Evolutionary conservation across 2,329 filamentous ascomycete genomes (phyloP).

Genomic region (Plenodomus biglobosus): DNA sequence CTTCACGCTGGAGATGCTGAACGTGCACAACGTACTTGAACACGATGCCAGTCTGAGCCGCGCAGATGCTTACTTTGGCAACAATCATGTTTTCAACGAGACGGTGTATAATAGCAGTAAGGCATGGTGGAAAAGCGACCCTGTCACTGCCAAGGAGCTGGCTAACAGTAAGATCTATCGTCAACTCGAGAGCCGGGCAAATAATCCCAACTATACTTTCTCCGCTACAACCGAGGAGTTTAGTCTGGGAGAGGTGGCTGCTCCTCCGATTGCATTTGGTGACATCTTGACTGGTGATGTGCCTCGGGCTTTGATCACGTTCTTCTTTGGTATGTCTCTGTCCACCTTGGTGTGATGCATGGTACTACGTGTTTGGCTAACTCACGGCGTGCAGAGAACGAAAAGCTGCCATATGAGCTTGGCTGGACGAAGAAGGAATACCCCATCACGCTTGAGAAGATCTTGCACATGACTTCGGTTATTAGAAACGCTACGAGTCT

Average conservation of each 20-base stretch:
- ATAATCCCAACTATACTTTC: constrained; percentile 55
- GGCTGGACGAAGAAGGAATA: constrained; percentile 42
- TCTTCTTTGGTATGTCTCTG: constrained; percentile 49
- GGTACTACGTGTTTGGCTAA: too few relatives aligned
- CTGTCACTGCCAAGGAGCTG: constrained; percentile 34
- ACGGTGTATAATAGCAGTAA: constrained; percentile 52
- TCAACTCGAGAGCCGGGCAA: constrained; percentile 49
- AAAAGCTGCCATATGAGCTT: constrained; percentile 46
- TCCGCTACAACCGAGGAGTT: constrained; percentile 48
- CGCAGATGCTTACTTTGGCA: constrained; percentile 54
- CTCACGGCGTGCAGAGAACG: constrained; percentile 41
- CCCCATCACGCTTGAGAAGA: constrained; percentile 13
- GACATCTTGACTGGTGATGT: constrained; percentile 47
- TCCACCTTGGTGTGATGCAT: constrained; percentile 18
- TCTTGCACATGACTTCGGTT: constrained; percentile 7
- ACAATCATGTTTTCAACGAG: constrained; percentile 57
- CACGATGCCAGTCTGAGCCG: constrained; percentile 56
- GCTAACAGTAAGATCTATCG: constrained; percentile 53
- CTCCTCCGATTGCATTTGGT: constrained; percentile 55
- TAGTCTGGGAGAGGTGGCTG: constrained; percentile 55
- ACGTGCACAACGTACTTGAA: constrained; percentile 53
- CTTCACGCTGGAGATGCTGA: constrained; percentile 47
- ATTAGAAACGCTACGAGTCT: constrained; percentile 14
- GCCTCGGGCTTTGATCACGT: constrained; percentile 46
- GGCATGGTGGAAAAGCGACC: constrained; percentile 51